Evolutionary conservation across 805 yeast genomes (phyloP).

Genomic region (Ogataea zsoltii): DNA sequence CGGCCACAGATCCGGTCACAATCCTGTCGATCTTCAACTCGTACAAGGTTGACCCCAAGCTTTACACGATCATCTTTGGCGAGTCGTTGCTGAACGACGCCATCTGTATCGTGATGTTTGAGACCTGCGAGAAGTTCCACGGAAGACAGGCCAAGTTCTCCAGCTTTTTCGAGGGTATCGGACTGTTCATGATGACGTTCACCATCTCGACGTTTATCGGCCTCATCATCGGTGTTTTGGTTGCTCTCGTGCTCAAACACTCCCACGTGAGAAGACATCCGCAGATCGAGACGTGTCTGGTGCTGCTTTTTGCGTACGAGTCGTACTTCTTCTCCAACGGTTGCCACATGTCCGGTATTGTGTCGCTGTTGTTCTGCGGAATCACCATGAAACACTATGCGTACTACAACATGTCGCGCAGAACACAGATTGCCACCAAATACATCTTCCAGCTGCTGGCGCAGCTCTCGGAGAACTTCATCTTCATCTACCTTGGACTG

Average conservation of each 20-base stretch:
- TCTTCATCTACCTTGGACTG: constrained; percentile 90
- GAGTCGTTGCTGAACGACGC: constrained; percentile 96
- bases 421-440: constrained; percentile 95
- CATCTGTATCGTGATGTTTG: constrained; percentile 97
- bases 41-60: constrained; percentile 95
- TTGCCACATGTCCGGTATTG: constrained; percentile 99
- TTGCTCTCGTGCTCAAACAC: constrained; percentile 88
- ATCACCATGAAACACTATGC: constrained; percentile 97
- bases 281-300: constrained; percentile 94
- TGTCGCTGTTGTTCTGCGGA: constrained; percentile 91
- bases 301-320: constrained; percentile 87
- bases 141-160: constrained; percentile 76
- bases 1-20: constrained; percentile 99
- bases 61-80: constrained; percentile 96
- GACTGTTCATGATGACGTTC: constrained; percentile 89
- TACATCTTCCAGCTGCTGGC: constrained; percentile 93
- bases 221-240: constrained; percentile 78
- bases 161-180: constrained; percentile 89
- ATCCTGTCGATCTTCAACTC: constrained; percentile 95
- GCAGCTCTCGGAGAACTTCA: constrained; percentile 93
- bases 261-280: constrained; percentile 92
- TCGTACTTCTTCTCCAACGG: constrained; percentile 98
- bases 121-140: constrained; percentile 94
- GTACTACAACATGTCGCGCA: constrained; percentile 93
- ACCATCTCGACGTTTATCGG: constrained; percentile 91